These are phyloP conservation scores for Zea luxurians DNA, from an alignment of 176 grass and related monocot genomes.

Conservation along the genomic window DNA sequence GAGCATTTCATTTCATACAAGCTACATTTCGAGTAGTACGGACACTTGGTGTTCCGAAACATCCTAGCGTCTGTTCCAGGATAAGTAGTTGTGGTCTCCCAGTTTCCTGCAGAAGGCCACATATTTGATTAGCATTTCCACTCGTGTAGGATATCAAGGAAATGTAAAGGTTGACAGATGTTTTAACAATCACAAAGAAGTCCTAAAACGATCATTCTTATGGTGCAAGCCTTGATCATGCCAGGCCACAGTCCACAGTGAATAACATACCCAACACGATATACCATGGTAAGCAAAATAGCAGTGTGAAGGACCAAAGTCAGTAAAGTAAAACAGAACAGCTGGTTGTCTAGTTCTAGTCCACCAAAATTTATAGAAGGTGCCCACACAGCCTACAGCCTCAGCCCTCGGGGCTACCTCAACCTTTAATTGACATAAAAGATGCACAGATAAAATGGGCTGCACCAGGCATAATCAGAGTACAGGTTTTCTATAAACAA, in stretches of 20 bases:
- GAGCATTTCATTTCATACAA: slow-evolving; percentile 37
- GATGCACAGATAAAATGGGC: neutral
- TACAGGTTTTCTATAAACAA: slow-evolving; percentile 24
- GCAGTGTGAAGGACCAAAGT: slow-evolving; percentile 14
- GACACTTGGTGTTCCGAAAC: neutral
- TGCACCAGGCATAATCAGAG: slow-evolving; percentile 18
- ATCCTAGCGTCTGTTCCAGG: slow-evolving; percentile 78
- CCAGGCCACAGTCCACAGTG: neutral
- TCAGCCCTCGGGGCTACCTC: neutral
- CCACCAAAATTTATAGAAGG: slow-evolving; percentile 14
- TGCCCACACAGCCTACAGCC: neutral
- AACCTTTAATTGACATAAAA: neutral
- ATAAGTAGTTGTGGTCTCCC: slow-evolving; percentile 80
- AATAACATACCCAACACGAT: neutral
- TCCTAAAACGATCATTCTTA: neutral
- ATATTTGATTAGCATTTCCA: slow-evolving; percentile 8
- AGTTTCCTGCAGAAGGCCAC: slow-evolving; percentile 62
- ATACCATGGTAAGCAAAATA: neutral
- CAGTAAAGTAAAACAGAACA: slow-evolving; percentile 18
- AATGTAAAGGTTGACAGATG: neutral
- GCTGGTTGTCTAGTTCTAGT: neutral
- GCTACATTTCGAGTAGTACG: slow-evolving; percentile 25
- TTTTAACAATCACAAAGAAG: neutral
- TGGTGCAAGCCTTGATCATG: slow-evolving; percentile 4
- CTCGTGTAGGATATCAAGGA: neutral